These are phyloP conservation scores for Orbilia oligospora DNA, from an alignment of 2,329 filamentous ascomycete species.

Conservation along the genomic window DNA sequence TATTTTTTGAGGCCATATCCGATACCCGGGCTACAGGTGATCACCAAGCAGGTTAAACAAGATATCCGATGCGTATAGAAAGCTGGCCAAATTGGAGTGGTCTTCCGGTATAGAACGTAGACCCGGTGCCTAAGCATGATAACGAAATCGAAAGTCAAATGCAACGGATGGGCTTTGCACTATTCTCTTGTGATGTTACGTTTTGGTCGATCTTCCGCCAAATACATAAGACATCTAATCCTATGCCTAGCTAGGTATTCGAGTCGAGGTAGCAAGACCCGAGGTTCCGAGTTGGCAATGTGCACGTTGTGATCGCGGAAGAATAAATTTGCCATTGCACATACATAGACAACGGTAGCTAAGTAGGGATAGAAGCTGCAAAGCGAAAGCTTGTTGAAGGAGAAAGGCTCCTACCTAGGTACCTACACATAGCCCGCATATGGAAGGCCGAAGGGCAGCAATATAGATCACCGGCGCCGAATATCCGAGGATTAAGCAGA, in stretches of 20 bases:
- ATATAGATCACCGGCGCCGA: background rate
- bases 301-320: background rate
- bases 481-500: background rate
- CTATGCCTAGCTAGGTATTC: background rate
- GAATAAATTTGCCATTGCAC: background rate
- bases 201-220: background rate
- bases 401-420: background rate
- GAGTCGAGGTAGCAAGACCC: background rate
- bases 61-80: background rate
- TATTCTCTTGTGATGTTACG: background rate
- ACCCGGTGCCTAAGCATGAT: background rate
- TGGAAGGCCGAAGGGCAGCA: background rate
- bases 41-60: background rate
- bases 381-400: too few relatives aligned
- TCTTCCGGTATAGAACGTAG: background rate
- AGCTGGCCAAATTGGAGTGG: background rate
- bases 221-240: background rate
- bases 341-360: background rate
- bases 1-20: background rate
- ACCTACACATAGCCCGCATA: too few relatives aligned
- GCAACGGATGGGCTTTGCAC: background rate
- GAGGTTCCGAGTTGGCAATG: background rate
- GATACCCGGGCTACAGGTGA: background rate
- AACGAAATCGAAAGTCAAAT: background rate
- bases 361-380: background rate